Percentiles rank a stretch among this genome's conserved stretches.
Evolutionary conservation across 73 alveolate species (phyloP).

Genomic region (Paramecium pentaurelia): DNA sequence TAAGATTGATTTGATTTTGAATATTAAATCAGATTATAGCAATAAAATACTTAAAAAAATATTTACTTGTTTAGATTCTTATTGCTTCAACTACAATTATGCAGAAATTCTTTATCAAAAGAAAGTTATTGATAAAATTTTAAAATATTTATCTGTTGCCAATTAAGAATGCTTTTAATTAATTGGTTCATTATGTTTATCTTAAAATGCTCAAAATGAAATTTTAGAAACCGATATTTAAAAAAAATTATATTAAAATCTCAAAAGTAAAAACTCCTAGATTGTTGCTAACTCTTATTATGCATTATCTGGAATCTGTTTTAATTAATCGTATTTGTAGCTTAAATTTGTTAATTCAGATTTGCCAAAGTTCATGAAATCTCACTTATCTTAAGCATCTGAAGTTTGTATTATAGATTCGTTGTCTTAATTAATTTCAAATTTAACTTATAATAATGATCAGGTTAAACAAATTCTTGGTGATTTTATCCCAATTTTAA

Average conservation of each 20-base stretch:
- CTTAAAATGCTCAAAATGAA: background rate
- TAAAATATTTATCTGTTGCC: background rate
- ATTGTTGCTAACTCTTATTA: background rate
- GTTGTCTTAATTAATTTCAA: background rate
- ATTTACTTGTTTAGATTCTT: background rate
- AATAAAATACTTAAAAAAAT: background rate
- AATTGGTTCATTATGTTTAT: background rate
- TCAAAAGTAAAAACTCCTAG: background rate
- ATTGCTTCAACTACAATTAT: background rate
- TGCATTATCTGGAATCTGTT: background rate
- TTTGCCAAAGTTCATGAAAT: background rate
- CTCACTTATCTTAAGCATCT: background rate
- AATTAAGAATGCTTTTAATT: background rate
- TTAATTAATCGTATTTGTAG: background rate
- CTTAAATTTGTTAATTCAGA: background rate
- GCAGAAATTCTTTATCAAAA: background rate
- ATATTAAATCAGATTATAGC: background rate
- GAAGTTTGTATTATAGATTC: background rate
- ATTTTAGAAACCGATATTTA: background rate
- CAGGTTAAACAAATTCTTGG: background rate
- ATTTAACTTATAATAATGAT: background rate
- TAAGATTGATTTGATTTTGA: background rate
- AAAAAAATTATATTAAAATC: background rate
- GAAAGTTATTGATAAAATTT: background rate
- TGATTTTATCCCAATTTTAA: background rate